These are phyloP conservation scores for Agarophyton chilense DNA, from an alignment of 23 red algal species.

Conservation along the genomic window DNA sequence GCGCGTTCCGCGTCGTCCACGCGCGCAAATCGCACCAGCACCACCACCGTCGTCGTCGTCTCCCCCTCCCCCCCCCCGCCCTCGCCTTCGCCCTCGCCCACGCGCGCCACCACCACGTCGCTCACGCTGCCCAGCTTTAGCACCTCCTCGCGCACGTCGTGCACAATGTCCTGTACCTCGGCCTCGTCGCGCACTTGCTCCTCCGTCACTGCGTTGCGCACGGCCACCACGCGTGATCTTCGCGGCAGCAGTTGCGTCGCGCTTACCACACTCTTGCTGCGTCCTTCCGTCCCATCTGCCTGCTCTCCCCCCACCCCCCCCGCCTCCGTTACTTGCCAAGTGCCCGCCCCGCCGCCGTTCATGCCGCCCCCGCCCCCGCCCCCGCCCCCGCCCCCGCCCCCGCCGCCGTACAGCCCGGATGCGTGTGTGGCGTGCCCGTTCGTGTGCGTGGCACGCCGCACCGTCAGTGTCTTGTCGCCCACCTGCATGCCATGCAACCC, in stretches of 20 bases:
- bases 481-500: constrained; percentile 85
- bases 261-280: no score
- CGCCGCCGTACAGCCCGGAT: not conserved
- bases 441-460: constrained; percentile 65
- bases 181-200: constrained; percentile 82
- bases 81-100: not conserved
- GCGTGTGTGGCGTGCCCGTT: constrained; percentile 7
- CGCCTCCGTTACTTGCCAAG: no score
- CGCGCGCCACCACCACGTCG: constrained; percentile 49
- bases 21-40: constrained; percentile 55
- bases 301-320: no score
- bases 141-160: constrained; percentile 80
- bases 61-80: not conserved
- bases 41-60: constrained; percentile 51
- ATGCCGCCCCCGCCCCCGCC: not conserved
- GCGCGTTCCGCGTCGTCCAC: constrained; percentile 59
- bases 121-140: constrained; percentile 60
- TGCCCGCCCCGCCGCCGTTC: constrained; percentile 19
- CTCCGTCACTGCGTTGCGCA: constrained; percentile 68
- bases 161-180: constrained; percentile 77
- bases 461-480: constrained; percentile 89
- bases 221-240: constrained; percentile 72
- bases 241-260: constrained; percentile 45
- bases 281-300: no score
- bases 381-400: not conserved